These are phyloP conservation scores for Glycyrrhiza uralensis DNA, from an alignment of 306 rosid species.

Conservation along the genomic window DNA sequence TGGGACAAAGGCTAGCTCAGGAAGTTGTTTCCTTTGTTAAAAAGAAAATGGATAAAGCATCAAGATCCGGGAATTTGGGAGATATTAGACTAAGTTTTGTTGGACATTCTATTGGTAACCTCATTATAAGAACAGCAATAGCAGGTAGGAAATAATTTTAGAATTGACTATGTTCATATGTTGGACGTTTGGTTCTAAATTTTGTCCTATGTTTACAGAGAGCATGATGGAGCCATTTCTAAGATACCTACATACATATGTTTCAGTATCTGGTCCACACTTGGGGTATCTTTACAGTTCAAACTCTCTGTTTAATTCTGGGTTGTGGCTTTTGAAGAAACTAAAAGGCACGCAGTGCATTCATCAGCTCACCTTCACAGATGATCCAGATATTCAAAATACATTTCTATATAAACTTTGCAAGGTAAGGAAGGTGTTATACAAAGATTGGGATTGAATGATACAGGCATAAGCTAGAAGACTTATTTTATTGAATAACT, in stretches of 20 bases:
- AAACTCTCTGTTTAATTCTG: slow-evolving; percentile 86
- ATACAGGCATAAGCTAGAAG: slow-evolving; percentile 11
- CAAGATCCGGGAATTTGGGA: slow-evolving; percentile 48
- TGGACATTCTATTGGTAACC: slow-evolving; percentile 90
- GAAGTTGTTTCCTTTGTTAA: slow-evolving; percentile 74
- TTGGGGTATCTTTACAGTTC: slow-evolving; percentile 91
- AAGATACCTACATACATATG: slow-evolving; percentile 62
- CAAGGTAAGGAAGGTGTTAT: slow-evolving; percentile 49
- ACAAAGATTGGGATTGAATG: neutral
- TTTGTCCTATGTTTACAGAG: slow-evolving; percentile 44
- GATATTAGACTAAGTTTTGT: slow-evolving; percentile 79
- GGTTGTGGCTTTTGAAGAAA: slow-evolving; percentile 88
- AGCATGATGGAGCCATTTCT: slow-evolving; percentile 78
- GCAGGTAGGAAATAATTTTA: slow-evolving; percentile 45
- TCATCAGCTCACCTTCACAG: slow-evolving; percentile 91
- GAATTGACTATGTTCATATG: slow-evolving; percentile 14
- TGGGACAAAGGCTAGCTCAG: slow-evolving; percentile 83
- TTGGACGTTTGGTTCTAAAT: slow-evolving; percentile 25
- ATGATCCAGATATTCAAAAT: slow-evolving; percentile 74
- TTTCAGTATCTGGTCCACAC: slow-evolving; percentile 90
- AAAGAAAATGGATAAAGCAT: slow-evolving; percentile 71
- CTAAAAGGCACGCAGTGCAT: slow-evolving; percentile 74
- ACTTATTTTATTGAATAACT: slow-evolving; percentile 1
- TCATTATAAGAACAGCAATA: slow-evolving; percentile 79
- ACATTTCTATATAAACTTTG: slow-evolving; percentile 75